A percentile compares a stretch with the other conserved stretches of the same genome.
Evolutionary conservation across 2,329 filamentous ascomycete genomes (phyloP).

Genomic region (Botrytis squamosa): DNA sequence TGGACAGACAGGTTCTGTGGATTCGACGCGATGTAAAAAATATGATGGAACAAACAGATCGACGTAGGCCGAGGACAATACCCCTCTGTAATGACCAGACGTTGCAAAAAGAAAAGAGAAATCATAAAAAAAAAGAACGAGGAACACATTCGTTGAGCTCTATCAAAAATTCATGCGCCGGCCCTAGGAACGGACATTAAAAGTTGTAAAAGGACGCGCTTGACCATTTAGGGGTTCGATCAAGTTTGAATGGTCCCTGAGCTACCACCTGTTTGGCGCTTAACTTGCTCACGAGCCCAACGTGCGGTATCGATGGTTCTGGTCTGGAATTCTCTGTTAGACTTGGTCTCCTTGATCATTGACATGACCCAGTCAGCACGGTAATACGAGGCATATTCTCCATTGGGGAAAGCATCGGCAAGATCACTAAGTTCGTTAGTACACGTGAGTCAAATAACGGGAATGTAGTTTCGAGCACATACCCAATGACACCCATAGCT

Average conservation of each 20-base stretch:
- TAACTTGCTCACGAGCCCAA: conserved; percentile 97
- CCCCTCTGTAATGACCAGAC: conserved; percentile 37
- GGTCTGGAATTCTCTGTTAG: conserved; percentile 79
- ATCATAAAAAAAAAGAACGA: conserved; percentile 22
- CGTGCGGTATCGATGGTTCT: conserved; percentile 92
- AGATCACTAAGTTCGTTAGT: conserved; percentile 65
- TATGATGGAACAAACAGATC: conserved; percentile 16
- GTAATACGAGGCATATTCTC: conserved; percentile 81
- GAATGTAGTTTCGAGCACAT: conserved; percentile 41
- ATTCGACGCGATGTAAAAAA: conserved; percentile 12
- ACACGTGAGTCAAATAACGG: not conserved
- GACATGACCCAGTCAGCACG: conserved; percentile 85
- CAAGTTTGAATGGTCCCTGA: conserved; percentile 39
- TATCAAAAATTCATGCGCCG: conserved; percentile 33
- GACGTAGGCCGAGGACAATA: conserved; percentile 40
- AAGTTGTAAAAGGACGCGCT: conserved; percentile 30
- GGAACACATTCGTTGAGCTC: conserved; percentile 28
- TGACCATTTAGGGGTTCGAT: conserved; percentile 25
- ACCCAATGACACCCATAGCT: conserved; percentile 98
- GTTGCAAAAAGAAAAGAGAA: conserved; percentile 31
- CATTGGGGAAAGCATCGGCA: conserved; percentile 88
- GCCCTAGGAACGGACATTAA: conserved; percentile 32
- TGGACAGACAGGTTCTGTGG: conserved; percentile 13
- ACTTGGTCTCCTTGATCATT: conserved; percentile 89
- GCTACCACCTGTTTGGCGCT: conserved; percentile 71